phyloP scores from a whole-genome alignment of 2,329 filamentous ascomycete species.

The Fusarium albidum region DNA sequence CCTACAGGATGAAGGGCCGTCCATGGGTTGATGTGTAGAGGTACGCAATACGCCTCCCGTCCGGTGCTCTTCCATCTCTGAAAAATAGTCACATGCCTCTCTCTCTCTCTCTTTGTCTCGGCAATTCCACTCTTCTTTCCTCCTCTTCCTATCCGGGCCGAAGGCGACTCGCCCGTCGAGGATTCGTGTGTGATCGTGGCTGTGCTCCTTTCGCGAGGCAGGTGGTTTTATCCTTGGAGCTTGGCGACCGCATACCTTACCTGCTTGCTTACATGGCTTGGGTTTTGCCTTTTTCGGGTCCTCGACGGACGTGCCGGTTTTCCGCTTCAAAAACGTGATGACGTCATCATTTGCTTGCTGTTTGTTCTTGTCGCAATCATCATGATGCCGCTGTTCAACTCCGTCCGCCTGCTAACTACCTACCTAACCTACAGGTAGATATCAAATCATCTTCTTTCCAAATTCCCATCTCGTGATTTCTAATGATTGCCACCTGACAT shows the following conservation, averaged over 20 bases:
- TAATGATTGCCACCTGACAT: neutral
- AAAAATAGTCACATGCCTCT: too few relatives aligned
- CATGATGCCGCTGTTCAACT: too few relatives aligned
- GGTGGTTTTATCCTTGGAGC: neutral
- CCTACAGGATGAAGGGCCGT: too few relatives aligned
- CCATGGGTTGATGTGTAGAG: too few relatives aligned
- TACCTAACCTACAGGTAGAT: too few relatives aligned
- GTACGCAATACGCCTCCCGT: too few relatives aligned
- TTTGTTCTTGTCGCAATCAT: too few relatives aligned
- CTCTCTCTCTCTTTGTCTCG: neutral
- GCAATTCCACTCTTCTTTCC: constrained; percentile 24
- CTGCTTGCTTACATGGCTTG: constrained; percentile 16
- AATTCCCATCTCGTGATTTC: neutral
- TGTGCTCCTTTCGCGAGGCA: constrained; percentile 6
- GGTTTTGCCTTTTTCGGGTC: constrained; percentile 2
- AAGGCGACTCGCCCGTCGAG: constrained; percentile 23
- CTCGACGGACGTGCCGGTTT: neutral
- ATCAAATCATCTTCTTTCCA: neutral
- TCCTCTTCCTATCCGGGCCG: too few relatives aligned
- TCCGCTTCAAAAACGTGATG: neutral
- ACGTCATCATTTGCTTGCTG: too few relatives aligned
- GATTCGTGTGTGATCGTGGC: constrained; percentile 14
- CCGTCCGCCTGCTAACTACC: too few relatives aligned
- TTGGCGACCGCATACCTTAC: constrained; percentile 23
- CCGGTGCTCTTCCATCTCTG: too few relatives aligned